Evolutionary conservation across 2,329 filamentous ascomycete species (phyloP).

Genomic region (Spiromastix sp.): DNA sequence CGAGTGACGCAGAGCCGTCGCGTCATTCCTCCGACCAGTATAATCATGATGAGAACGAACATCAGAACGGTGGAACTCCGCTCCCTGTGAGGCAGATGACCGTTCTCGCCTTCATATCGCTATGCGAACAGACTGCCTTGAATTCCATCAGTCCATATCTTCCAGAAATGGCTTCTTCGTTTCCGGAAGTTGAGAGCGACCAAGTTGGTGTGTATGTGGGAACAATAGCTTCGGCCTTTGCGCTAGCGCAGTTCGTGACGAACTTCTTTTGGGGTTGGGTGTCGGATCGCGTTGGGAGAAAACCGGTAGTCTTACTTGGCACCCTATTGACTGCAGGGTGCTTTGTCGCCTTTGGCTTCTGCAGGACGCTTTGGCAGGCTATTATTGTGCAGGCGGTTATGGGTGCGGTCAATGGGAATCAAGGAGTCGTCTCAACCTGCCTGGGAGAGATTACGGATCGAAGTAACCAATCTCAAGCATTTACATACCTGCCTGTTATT

Average conservation of each 20-base stretch:
- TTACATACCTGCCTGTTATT: slow-evolving; percentile 90
- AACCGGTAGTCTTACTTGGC: slow-evolving; percentile 71
- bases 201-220: slow-evolving; percentile 83
- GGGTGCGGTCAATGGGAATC: slow-evolving; percentile 91
- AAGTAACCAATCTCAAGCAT: slow-evolving; percentile 86
- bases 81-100: slow-evolving; percentile 74
- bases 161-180: slow-evolving; percentile 79
- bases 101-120: slow-evolving; percentile 75
- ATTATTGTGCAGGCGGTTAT: slow-evolving; percentile 78
- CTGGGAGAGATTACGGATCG: slow-evolving; percentile 90
- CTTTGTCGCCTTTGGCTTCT: slow-evolving; percentile 82
- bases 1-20: slow-evolving; percentile 31
- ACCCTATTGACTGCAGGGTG: slow-evolving; percentile 73
- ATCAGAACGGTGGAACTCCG: slow-evolving; percentile 45
- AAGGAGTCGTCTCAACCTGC: slow-evolving; percentile 85
- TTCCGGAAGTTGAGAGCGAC: slow-evolving; percentile 63
- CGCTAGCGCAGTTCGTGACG: slow-evolving; percentile 80
- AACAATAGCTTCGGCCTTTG: slow-evolving; percentile 80
- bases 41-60: slow-evolving; percentile 16
- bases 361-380: slow-evolving; percentile 70
- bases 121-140: slow-evolving; percentile 90
- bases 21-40: slow-evolving; percentile 19
- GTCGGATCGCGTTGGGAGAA: slow-evolving; percentile 67
- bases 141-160: slow-evolving; percentile 96
- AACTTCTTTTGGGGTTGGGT: slow-evolving; percentile 88